These are phyloP conservation scores for Sugiyamaella xylanicola DNA, from an alignment of 1,139 yeast species.

Conservation along the genomic window DNA sequence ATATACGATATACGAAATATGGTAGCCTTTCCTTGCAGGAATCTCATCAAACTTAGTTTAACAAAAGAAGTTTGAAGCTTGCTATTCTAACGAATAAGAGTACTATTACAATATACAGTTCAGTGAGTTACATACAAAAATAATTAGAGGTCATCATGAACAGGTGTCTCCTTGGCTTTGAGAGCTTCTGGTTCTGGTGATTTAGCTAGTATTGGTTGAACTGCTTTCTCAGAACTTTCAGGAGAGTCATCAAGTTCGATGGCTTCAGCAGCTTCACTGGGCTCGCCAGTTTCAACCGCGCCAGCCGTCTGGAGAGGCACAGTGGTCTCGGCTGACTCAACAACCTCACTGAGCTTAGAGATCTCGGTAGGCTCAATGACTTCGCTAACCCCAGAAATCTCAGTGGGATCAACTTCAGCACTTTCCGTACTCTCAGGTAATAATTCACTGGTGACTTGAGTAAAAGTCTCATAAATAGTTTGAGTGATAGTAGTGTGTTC, in stretches of 20 bases:
- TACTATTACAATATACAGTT: slow-evolving; percentile 12
- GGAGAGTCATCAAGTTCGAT: background rate
- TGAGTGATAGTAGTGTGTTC: slow-evolving; percentile 22
- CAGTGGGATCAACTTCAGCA: background rate
- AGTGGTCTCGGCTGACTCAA: background rate
- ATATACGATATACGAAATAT: background rate
- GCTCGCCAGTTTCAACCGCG: background rate
- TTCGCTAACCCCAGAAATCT: background rate
- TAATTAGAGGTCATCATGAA: slow-evolving; percentile 12
- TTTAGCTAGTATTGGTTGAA: background rate
- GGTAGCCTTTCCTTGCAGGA: background rate
- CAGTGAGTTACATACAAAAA: slow-evolving; percentile 2
- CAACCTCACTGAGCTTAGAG: background rate
- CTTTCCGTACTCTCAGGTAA: background rate
- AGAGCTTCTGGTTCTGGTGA: background rate
- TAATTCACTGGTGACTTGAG: slow-evolving; percentile 4
- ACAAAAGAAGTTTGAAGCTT: slow-evolving; percentile 7
- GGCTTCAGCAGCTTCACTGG: background rate
- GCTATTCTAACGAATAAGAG: background rate
- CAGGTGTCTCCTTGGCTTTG: background rate
- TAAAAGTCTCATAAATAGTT: slow-evolving; percentile 23
- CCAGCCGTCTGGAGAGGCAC: no score
- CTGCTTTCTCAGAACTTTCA: background rate
- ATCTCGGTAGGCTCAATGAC: background rate
- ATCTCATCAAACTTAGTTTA: slow-evolving; percentile 12